Percentiles rank a stretch among this genome's conserved stretches.
Evolutionary conservation across 495 filamentous ascomycete species (phyloP).

Genomic region (Podospora comata): DNA sequence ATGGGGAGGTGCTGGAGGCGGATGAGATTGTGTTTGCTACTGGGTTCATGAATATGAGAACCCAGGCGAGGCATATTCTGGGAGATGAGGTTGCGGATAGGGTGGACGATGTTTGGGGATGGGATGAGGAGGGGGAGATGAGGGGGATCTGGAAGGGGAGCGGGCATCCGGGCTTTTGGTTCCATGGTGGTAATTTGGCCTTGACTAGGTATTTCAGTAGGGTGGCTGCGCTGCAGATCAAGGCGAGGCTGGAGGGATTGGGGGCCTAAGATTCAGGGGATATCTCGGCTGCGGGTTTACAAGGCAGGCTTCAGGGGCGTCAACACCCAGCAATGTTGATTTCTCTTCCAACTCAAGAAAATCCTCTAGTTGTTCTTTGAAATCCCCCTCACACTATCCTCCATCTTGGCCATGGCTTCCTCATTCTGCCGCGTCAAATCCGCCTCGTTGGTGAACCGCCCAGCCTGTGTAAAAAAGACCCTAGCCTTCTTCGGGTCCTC

Average conservation of each 20-base stretch:
- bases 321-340: not conserved
- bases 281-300: not conserved
- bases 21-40: constrained; percentile 84
- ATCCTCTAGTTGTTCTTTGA: not conserved
- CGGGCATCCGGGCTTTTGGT: constrained; percentile 77
- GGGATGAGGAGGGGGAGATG: constrained; percentile 73
- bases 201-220: constrained; percentile 70
- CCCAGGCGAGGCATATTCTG: constrained; percentile 59
- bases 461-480: constrained; percentile 30
- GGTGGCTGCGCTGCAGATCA: constrained; percentile 73
- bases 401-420: constrained; percentile 25
- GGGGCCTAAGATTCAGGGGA: constrained; percentile 9
- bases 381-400: constrained; percentile 7
- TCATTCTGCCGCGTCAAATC: constrained; percentile 35
- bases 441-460: constrained; percentile 34
- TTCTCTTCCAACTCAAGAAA: not conserved
- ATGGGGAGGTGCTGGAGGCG: constrained; percentile 65
- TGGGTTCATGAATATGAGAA: constrained; percentile 78
- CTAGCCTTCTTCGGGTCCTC: constrained; percentile 34
- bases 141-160: constrained; percentile 66
- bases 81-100: constrained; percentile 66
- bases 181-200: constrained; percentile 78
- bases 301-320: not conserved
- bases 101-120: constrained; percentile 71
- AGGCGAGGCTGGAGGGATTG: constrained; percentile 58